Percentiles rank a stretch among this genome's conserved stretches.
Conservation (phyloP, 2,329 filamentous ascomycete species). For the Diaporthe ampelina region DNA sequence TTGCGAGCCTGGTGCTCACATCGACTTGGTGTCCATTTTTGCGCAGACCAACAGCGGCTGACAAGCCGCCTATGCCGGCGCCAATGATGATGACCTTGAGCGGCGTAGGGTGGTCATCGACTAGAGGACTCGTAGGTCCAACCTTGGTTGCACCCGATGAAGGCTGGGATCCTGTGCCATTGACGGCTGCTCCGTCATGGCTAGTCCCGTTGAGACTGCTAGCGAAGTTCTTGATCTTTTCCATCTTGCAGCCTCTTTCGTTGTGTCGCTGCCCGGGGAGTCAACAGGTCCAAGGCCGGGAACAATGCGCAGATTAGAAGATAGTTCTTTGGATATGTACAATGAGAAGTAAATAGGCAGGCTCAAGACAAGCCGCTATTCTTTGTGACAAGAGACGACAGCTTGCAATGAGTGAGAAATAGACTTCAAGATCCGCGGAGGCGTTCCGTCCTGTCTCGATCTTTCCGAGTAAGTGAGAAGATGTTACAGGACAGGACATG, state of each 20-base stretch:
- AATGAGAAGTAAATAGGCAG: background rate
- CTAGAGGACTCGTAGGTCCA: conserved; percentile 31
- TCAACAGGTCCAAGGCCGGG: background rate
- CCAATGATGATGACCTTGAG: conserved; percentile 50
- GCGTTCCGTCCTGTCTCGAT: background rate
- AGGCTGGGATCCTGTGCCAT: background rate
- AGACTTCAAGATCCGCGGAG: background rate
- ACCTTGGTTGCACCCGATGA: conserved; percentile 30
- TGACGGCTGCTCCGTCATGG: background rate
- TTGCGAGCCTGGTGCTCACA: conserved; percentile 41
- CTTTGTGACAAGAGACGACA: background rate
- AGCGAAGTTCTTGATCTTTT: conserved; percentile 24
- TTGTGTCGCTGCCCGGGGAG: no score
- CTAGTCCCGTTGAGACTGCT: conserved; percentile 16
- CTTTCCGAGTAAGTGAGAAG: background rate
- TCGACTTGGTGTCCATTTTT: conserved; percentile 64
- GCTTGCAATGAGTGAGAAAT: background rate
- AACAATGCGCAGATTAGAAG: background rate
- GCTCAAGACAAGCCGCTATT: background rate
- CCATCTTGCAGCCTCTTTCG: background rate
- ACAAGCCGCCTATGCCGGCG: conserved; percentile 66
- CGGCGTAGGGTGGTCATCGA: conserved; percentile 40
- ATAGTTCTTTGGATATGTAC: background rate
- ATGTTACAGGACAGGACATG: background rate
- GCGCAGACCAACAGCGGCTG: conserved; percentile 66